Conservation (phyloP, 352 stramenopile species). For the Phytophthora colocasiae region DNA sequence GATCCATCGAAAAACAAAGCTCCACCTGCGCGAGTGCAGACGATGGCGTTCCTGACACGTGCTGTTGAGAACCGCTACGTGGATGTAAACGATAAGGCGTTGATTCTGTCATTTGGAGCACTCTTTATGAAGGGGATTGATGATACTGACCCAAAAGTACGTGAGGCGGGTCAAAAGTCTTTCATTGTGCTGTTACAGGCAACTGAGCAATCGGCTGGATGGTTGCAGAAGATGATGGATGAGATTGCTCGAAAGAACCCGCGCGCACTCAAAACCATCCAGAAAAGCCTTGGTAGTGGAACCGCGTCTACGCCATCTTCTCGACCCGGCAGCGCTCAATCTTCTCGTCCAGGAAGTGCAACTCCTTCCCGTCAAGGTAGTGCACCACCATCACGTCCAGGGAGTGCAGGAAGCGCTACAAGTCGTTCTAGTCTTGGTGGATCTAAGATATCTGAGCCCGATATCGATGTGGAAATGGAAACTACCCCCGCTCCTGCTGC, state of each 20-base stretch:
- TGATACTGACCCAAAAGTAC: conserved; percentile 82
- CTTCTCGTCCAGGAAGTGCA: conserved; percentile 36
- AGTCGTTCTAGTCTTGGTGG: conserved; percentile 35
- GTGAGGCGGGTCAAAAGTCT: conserved; percentile 75
- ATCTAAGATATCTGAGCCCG: conserved; percentile 13
- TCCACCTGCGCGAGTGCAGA: conserved; percentile 79
- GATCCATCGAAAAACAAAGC: conserved; percentile 87
- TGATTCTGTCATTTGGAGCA: conserved; percentile 70
- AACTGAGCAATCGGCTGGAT: conserved; percentile 53
- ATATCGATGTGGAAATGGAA: conserved; percentile 47
- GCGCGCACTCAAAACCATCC: conserved; percentile 74
- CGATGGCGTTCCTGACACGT: conserved; percentile 69
- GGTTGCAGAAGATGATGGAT: conserved; percentile 68
- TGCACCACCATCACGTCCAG: conserved; percentile 40
- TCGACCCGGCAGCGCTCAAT: conserved; percentile 39
- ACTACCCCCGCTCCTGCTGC: conserved; percentile 18
- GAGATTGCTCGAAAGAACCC: conserved; percentile 76
- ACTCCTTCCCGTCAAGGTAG: conserved; percentile 32
- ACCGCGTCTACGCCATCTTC: conserved; percentile 36
- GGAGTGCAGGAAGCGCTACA: conserved; percentile 35
- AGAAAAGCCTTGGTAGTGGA: conserved; percentile 49
- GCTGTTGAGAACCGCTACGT: conserved; percentile 77
- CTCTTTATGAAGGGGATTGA: conserved; percentile 74
- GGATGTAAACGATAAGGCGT: conserved; percentile 61
- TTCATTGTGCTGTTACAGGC: conserved; percentile 68